Percentiles rank a stretch among this genome's conserved stretches.
phyloP scores from a whole-genome alignment of 2,329 filamentous ascomycete genomes.

The Cordyceps pruinosa region DNA sequence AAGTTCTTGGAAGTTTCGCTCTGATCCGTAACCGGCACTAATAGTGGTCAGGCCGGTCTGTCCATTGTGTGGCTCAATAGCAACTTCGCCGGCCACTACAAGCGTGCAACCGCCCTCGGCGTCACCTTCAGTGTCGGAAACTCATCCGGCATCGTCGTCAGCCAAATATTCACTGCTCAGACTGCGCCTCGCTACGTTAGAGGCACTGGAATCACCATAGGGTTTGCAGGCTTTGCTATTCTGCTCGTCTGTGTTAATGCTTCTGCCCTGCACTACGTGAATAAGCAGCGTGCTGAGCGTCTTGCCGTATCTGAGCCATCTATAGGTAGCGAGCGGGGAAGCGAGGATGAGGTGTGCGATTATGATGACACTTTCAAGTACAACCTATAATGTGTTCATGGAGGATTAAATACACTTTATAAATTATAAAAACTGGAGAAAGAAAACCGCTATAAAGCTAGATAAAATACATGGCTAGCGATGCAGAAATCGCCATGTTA shows the following conservation, averaged over 20 bases:
- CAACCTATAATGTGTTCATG: not conserved
- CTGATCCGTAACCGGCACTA: not conserved
- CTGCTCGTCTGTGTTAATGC: not conserved
- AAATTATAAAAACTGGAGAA: too few relatives aligned
- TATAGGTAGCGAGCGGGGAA: not conserved
- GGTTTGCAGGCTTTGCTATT: not conserved
- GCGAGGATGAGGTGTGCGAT: not conserved
- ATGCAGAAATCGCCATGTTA: too few relatives aligned
- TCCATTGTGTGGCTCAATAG: not conserved
- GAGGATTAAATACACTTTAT: too few relatives aligned
- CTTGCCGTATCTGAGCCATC: not conserved
- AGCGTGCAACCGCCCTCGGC: not conserved
- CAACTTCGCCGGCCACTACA: not conserved
- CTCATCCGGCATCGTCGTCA: not conserved
- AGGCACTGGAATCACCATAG: not conserved
- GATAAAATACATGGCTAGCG: too few relatives aligned
- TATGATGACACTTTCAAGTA: not conserved
- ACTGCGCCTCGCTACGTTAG: not conserved
- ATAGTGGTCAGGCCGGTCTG: not conserved
- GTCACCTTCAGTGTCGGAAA: not conserved
- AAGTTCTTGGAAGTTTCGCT: not conserved
- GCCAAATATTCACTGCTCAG: not conserved
- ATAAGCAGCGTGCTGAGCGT: not conserved
- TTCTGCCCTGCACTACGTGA: not conserved
- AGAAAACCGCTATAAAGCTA: too few relatives aligned